phyloP scores from a whole-genome alignment of 2,329 filamentous ascomycete species.

The Metarhizium album region DNA sequence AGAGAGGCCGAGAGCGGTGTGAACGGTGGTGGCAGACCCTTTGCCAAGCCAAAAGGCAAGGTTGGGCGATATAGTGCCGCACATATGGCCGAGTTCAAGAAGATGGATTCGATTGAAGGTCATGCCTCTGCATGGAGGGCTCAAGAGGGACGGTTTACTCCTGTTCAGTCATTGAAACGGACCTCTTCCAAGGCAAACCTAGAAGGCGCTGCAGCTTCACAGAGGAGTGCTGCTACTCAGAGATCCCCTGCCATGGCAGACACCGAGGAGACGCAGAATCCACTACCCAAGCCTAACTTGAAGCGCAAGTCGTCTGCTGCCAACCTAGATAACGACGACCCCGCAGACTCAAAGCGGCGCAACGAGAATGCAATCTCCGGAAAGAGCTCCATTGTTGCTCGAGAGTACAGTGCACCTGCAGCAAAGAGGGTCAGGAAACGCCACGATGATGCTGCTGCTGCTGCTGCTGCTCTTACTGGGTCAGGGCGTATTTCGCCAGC shows the following conservation, averaged over 20 bases:
- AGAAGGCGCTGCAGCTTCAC: conserved; percentile 23
- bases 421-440: conserved; percentile 64
- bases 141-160: conserved; percentile 41
- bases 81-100: conserved; percentile 84
- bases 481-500: conserved; percentile 35
- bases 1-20: conserved; percentile 39
- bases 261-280: conserved; percentile 47
- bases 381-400: conserved; percentile 9
- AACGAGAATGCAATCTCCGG: conserved; percentile 11
- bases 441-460: conserved; percentile 58
- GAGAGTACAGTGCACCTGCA: conserved; percentile 17
- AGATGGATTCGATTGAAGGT: conserved; percentile 92
- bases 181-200: conserved; percentile 36
- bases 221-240: conserved; percentile 34
- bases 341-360: conserved; percentile 14
- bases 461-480: conserved; percentile 56
- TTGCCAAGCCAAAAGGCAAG: conserved; percentile 71
- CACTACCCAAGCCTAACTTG: conserved; percentile 22
- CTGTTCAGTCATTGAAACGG: conserved; percentile 29
- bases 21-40: conserved; percentile 48
- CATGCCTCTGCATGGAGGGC: conserved; percentile 71
- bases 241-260: conserved; percentile 48
- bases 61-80: conserved; percentile 70
- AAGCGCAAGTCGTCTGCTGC: conserved; percentile 23
- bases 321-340: conserved; percentile 18